Conservation (phyloP, 73 alveolate genomes). For the Breviolum minutum region DNA sequence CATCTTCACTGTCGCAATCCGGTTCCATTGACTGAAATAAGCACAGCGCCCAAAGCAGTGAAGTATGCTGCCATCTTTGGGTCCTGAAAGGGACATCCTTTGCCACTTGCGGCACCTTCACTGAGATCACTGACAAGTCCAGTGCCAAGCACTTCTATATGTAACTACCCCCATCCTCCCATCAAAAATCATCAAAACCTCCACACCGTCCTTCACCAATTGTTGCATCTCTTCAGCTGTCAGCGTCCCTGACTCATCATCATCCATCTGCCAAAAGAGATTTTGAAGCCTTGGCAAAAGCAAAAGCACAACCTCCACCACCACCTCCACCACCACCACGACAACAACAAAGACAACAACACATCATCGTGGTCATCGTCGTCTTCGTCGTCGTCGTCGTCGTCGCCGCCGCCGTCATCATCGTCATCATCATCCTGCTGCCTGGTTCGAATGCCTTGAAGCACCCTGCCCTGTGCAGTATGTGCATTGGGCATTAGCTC, state of each 20-base stretch:
- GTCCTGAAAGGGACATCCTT: neutral
- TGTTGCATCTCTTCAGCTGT: slow-evolving; percentile 82
- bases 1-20: neutral
- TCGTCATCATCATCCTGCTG: no score
- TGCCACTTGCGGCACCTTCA: no score
- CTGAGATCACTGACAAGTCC: neutral
- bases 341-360: no score
- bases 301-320: no score
- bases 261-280: slow-evolving; percentile 77
- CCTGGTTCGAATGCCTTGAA: no score
- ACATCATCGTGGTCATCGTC: no score
- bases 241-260: slow-evolving; percentile 73
- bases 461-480: no score
- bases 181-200: neutral
- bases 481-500: no score
- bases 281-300: slow-evolving; percentile 50
- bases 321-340: no score
- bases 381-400: no score
- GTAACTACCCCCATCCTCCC: neutral
- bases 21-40: no score
- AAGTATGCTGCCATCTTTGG: slow-evolving; percentile 79
- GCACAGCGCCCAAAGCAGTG: slow-evolving; percentile 52
- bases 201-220: slow-evolving; percentile 44
- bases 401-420: no score
- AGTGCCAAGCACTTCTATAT: neutral